Evolutionary conservation across 2,329 filamentous ascomycete genomes (phyloP), one percentile per base, ranked within the genome.

Genomic region (Cercospora nicotianae): DNA sequence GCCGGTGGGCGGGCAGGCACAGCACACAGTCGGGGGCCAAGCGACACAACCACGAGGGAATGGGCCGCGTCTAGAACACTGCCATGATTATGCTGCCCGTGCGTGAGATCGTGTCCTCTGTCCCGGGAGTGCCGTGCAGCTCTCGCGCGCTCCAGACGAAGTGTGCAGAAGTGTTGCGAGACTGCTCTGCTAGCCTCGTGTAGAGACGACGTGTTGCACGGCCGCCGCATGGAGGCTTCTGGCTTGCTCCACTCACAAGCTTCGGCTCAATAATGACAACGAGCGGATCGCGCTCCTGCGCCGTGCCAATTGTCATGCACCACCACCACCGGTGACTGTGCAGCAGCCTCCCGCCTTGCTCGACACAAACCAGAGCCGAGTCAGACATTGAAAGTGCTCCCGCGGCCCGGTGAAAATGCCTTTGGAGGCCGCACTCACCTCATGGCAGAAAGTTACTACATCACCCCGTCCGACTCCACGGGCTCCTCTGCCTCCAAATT

Each of bases 371-470:
- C 23, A 23, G 16, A 20, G 33, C 31, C 58, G 20, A 16, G 58
- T 18, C 58, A 39, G 31, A 31, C 20, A 31, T 39, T 33, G 30
- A n/a, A 42, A 42, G 23, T 26, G 20, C 33, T 16, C 28, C 31
- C 58, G 33, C 12, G 20, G 18, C 58, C 33, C 13, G 60, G 16
- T 13, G 51, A 55, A 30, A n/a, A 64, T 64, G 62, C 31, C 30
- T 20, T 20, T 28, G n/a, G 31, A 18, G 1, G 6, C 13, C 42
- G 30, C 53, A 28, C 23, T 42, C 33, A 18, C 48, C 12, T n/a
- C 48, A 64, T 64, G 62, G 62, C 48, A 64, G 62, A 64, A 31
- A 63, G 28, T 55, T 45, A 28, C 39, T 31, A 31, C 61, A 64
- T 58, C 48, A 64, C 62, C n/a, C 31, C 62, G n/a, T 62, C 60